phyloP scores from a whole-genome alignment of 192 early-diverging fungal species.

The Backusella mclennaniae region DNA sequence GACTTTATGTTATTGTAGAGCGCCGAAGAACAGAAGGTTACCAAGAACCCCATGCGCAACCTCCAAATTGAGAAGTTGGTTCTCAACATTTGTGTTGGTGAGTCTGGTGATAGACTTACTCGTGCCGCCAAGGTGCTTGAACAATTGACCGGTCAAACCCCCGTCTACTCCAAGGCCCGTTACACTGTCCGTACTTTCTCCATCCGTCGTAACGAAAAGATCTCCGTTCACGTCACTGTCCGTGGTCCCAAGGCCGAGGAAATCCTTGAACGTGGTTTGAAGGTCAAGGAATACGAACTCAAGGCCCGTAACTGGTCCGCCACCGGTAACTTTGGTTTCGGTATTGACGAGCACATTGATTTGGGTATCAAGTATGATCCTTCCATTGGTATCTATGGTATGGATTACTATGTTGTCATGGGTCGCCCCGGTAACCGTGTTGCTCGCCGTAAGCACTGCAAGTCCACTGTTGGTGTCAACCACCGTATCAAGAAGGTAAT shows the following conservation, averaged over 20 bases:
- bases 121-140: conserved; percentile 99
- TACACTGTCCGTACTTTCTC: conserved; percentile 99
- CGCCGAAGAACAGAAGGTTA: conserved; percentile 69
- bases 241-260: conserved; percentile 85
- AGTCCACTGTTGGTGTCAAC: conserved; percentile 78
- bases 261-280: conserved; percentile 99
- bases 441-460: conserved; percentile 86
- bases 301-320: conserved; percentile 92
- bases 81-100: conserved; percentile 99
- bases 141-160: conserved; percentile 98
- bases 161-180: conserved; percentile 99
- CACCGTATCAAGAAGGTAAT: conserved; percentile 84
- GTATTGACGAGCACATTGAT: conserved; percentile 99
- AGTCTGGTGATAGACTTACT: conserved; percentile 99
- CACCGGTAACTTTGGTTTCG: conserved; percentile 99
- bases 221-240: conserved; percentile 98
- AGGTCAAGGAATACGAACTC: conserved; percentile 99
- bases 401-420: conserved; percentile 99
- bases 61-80: conserved; percentile 99
- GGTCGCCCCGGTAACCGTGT: conserved; percentile 96
- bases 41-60: conserved; percentile 93
- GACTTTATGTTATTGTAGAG: conserved; percentile 28
- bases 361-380: conserved; percentile 99
- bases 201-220: conserved; percentile 99
- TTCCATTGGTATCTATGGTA: conserved; percentile 95